Evolutionary conservation across 768 basidiomycete species (phyloP).

Genomic region (Collybia sp.): DNA sequence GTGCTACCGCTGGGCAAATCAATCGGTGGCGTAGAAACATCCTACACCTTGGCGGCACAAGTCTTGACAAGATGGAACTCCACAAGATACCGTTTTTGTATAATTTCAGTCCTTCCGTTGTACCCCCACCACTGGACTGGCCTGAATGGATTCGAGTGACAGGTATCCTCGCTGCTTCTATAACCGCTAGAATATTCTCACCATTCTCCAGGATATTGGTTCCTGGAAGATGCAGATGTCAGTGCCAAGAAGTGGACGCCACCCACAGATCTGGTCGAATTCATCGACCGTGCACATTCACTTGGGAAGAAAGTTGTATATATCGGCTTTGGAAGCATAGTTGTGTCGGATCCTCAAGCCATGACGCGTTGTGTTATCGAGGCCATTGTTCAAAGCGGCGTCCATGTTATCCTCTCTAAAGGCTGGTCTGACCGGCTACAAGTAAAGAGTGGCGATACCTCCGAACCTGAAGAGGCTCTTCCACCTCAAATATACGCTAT

Average conservation of each 20-base stretch:
- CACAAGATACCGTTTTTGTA: slow-evolving; percentile 98
- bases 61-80: slow-evolving; percentile 91
- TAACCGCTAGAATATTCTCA: background rate
- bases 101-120: slow-evolving; percentile 89
- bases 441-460: slow-evolving; percentile 51
- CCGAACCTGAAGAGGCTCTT: slow-evolving; percentile 64
- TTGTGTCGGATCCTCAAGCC: slow-evolving; percentile 88
- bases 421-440: slow-evolving; percentile 95
- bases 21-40: slow-evolving; percentile 87
- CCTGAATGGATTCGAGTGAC: slow-evolving; percentile 97
- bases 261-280: slow-evolving; percentile 72
- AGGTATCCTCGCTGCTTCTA: slow-evolving; percentile 35
- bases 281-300: slow-evolving; percentile 75
- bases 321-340: slow-evolving; percentile 96
- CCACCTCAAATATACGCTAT: slow-evolving; percentile 82
- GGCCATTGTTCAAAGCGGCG: slow-evolving; percentile 81
- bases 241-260: slow-evolving; percentile 87
- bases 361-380: slow-evolving; percentile 93
- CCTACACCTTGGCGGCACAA: slow-evolving; percentile 75
- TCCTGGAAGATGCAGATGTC: slow-evolving; percentile 89
- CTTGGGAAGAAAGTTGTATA: slow-evolving; percentile 89
- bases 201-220: slow-evolving; percentile 85
- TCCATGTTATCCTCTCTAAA: slow-evolving; percentile 91
- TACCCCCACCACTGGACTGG: slow-evolving; percentile 96
- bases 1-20: slow-evolving; percentile 89